These are phyloP conservation scores for Nicotiana sylvestris DNA, from an alignment of 257 asterid species.

Conservation along the genomic window DNA sequence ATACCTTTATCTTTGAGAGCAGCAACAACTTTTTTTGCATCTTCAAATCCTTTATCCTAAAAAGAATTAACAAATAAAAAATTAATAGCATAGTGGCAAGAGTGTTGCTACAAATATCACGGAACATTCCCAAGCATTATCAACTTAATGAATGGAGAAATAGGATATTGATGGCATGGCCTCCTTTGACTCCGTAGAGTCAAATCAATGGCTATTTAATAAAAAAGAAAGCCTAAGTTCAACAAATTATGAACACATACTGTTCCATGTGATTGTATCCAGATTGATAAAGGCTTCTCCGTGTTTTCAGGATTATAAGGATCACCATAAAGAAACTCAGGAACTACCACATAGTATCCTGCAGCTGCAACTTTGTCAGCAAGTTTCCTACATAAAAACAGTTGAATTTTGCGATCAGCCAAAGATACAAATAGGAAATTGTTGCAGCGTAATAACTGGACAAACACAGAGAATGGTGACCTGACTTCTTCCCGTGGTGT, in stretches of 20 bases:
- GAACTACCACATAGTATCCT: conserved; percentile 60
- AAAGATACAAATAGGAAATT: background rate
- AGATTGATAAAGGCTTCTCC: conserved; percentile 27
- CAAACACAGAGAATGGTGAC: background rate
- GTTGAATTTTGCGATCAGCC: background rate
- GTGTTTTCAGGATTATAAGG: conserved; percentile 35
- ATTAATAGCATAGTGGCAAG: background rate
- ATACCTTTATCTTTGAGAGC: conserved; percentile 45
- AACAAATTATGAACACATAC: background rate
- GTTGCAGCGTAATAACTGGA: background rate
- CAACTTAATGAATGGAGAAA: conserved; percentile 5
- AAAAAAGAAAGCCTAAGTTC: background rate
- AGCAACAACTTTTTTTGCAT: conserved; percentile 37
- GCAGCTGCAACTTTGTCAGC: conserved; percentile 66
- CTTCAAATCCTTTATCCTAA: conserved; percentile 52
- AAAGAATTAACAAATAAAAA: background rate
- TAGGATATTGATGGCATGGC: background rate
- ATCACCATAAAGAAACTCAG: conserved; percentile 63
- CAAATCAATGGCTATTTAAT: background rate
- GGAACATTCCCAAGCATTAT: background rate
- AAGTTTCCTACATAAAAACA: conserved; percentile 35
- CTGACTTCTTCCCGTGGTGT: background rate
- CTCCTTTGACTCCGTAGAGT: conserved; percentile 1
- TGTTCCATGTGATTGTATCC: conserved; percentile 26
- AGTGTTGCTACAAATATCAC: background rate